Evolutionary conservation across 2,329 filamentous ascomycete genomes (phyloP).

Genomic region (Arthroderma sp.): DNA sequence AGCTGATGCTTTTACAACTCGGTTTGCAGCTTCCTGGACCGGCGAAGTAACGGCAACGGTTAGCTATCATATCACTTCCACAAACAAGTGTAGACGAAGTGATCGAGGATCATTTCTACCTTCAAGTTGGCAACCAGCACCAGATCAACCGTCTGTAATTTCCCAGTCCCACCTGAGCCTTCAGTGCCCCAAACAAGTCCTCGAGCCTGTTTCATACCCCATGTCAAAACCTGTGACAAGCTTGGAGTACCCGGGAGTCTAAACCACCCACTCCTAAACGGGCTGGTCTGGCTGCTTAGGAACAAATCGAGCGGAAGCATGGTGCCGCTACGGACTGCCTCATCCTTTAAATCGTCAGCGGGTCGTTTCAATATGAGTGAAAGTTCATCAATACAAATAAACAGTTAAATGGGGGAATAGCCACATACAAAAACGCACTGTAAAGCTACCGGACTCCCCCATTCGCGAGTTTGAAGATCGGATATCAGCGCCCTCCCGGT

Average conservation of each 20-base stretch:
- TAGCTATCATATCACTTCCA: not conserved
- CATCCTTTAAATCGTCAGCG: slow-evolving; percentile 32
- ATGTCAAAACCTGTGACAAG: slow-evolving; percentile 58
- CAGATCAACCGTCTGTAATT: slow-evolving; percentile 29
- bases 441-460: slow-evolving; percentile 67
- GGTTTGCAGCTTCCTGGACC: slow-evolving; percentile 39
- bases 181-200: slow-evolving; percentile 37
- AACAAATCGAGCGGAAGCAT: slow-evolving; percentile 63
- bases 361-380: not conserved
- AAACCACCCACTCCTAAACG: slow-evolving; percentile 60
- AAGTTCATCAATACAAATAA: not conserved
- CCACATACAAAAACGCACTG: slow-evolving; percentile 54
- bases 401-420: not conserved
- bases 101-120: slow-evolving; percentile 19
- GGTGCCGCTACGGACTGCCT: slow-evolving; percentile 55
- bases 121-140: slow-evolving; percentile 46
- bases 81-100: too few species aligned
- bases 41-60: not conserved
- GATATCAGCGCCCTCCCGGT: slow-evolving; percentile 52
- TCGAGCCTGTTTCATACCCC: slow-evolving; percentile 61
- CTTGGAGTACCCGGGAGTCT: slow-evolving; percentile 33
- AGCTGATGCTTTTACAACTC: slow-evolving; percentile 36
- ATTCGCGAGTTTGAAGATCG: slow-evolving; percentile 61
- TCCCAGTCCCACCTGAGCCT: slow-evolving; percentile 17
- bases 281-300: slow-evolving; percentile 48